Evolutionary conservation across 768 basidiomycete genomes (phyloP).

Genomic region (Lactarius sanguifluus): DNA sequence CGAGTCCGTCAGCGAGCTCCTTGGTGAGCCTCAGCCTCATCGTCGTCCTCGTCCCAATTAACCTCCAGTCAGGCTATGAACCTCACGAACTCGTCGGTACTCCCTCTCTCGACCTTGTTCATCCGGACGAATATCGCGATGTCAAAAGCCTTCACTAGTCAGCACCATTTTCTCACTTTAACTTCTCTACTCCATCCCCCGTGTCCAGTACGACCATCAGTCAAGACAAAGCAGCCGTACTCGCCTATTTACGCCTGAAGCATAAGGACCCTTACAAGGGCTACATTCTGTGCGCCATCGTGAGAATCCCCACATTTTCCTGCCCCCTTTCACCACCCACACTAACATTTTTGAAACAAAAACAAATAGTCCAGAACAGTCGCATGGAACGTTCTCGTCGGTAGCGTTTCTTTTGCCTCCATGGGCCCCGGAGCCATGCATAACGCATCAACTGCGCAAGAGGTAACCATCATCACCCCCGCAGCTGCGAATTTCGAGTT

Average conservation of each 20-base stretch:
- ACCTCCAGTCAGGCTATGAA: slow-evolving; percentile 58
- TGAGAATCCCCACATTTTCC: slow-evolving; percentile 40
- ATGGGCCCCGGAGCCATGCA: slow-evolving; percentile 75
- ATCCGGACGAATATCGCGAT: slow-evolving; percentile 72
- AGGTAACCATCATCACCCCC: slow-evolving; percentile 72
- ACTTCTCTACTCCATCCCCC: background rate
- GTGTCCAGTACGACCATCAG: slow-evolving; percentile 63
- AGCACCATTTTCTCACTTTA: slow-evolving; percentile 27
- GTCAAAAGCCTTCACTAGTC: slow-evolving; percentile 73
- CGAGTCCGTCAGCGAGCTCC: slow-evolving; percentile 62
- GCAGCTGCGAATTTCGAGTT: slow-evolving; percentile 41
- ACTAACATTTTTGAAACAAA: background rate
- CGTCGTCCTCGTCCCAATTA: background rate
- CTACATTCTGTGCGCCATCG: slow-evolving; percentile 71
- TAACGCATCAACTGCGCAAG: slow-evolving; percentile 80
- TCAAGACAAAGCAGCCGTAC: slow-evolving; percentile 75
- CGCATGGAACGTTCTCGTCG: slow-evolving; percentile 70
- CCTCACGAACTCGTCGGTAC: slow-evolving; percentile 67
- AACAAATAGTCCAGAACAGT: slow-evolving; percentile 57
- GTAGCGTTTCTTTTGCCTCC: slow-evolving; percentile 75
- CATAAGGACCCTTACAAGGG: slow-evolving; percentile 80
- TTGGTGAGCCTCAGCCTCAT: slow-evolving; percentile 43
- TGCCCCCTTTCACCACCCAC: background rate
- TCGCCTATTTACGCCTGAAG: slow-evolving; percentile 74
- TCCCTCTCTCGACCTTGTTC: slow-evolving; percentile 72